phyloP scores from a whole-genome alignment of 176 grass and related monocot genomes.

The Hsuehochloa calcarea region DNA sequence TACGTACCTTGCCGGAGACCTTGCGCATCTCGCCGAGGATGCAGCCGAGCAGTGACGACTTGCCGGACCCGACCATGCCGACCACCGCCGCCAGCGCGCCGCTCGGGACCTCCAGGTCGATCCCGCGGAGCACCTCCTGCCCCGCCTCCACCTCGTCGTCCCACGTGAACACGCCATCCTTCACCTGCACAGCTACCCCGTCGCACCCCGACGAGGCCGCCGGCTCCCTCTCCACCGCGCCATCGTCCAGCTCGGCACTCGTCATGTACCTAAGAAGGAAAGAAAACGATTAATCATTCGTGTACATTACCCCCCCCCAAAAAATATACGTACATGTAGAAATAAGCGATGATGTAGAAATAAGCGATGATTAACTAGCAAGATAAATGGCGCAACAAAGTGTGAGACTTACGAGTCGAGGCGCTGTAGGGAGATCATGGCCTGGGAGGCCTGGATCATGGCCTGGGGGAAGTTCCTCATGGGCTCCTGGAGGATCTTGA shows the following conservation, averaged over 20 bases:
- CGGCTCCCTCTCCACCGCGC: slow-evolving; percentile 52
- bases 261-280: slow-evolving; percentile 61
- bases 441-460: slow-evolving; percentile 90
- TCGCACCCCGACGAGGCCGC: neutral
- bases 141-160: slow-evolving; percentile 56
- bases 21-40: slow-evolving; percentile 92
- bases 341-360: no score
- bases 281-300: neutral
- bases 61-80: slow-evolving; percentile 85
- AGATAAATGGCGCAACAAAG: no score
- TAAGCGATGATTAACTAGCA: no score
- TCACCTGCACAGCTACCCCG: slow-evolving; percentile 55
- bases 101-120: slow-evolving; percentile 53
- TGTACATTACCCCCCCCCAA: neutral
- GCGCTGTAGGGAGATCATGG: slow-evolving; percentile 69
- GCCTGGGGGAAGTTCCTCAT: slow-evolving; percentile 95
- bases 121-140: slow-evolving; percentile 48
- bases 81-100: slow-evolving; percentile 77
- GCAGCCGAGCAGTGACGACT: slow-evolving; percentile 82
- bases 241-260: slow-evolving; percentile 65
- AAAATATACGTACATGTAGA: neutral
- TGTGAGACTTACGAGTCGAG: slow-evolving; percentile 42
- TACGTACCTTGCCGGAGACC: slow-evolving; percentile 71
- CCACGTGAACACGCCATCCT: slow-evolving; percentile 69
- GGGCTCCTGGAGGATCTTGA: slow-evolving; percentile 92